Evolutionary conservation across 2,329 filamentous ascomycete species (phyloP), one percentile per base, ranked within the genome.

Genomic region (Pseudogymnoascus sp.): DNA sequence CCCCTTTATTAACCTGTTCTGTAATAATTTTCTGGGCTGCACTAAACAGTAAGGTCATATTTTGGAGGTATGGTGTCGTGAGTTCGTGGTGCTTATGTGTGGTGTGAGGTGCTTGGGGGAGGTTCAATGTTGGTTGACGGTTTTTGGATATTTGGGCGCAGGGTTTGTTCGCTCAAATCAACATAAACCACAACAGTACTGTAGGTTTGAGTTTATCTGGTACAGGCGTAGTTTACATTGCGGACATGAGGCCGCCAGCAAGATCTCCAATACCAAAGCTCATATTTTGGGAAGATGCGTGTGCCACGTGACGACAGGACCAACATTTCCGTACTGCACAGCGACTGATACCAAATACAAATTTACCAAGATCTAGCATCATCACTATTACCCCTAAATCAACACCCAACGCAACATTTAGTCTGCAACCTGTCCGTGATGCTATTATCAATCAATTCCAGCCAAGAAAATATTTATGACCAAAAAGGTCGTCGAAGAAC

Each of bases 11-110:
- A 56, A 56, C 28, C 16, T 56, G 49, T 16, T 36, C 49, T 5
- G 49, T 18, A 12, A 56, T 16, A 34, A 56, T 14, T 36, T 34
- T 56, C 28, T 56, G 49, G 28, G 28, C 28, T 34, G 28, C 9
- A 56, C 28, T 31, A 56, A 56, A 34, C 49, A 56, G 49, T 16
- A 56, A 34, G 49, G 49, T 34, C 49, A 56, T 56, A 21, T 56
- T 56, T 56, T 56, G 49, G n/a, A 14, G n/a, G 6, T 34, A n/a
- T 9, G 5, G 28, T 56, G 49, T 56, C 11, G 49, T 56, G 49
- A 16, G 23, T 56, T 11, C 9, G 49, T 34, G 16, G 28, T 36
- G 28, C 28, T 16, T 34, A 18, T 34, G 25, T 56, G 49, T 56
- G 49, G 28, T 18, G 28, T 14, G 28, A 56, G 49, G 28, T 21